Evolutionary conservation across 495 filamentous ascomycete species (phyloP).

Genomic region (Aspergillus bertholletiae): DNA sequence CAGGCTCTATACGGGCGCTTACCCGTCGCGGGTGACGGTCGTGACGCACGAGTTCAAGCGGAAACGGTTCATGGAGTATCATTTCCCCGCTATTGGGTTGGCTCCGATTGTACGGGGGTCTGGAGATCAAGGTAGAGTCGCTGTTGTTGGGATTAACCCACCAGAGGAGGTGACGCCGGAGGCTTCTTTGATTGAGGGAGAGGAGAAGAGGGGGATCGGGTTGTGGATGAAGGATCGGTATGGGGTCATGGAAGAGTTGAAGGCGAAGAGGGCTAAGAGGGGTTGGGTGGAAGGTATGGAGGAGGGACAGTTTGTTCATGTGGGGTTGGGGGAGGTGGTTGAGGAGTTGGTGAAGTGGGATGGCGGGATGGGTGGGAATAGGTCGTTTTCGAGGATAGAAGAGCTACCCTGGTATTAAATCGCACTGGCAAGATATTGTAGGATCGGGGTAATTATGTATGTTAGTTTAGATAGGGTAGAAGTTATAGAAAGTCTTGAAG

Average conservation of each 20-base stretch:
- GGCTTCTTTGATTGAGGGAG: slow-evolving; percentile 38
- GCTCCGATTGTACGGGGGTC: not conserved
- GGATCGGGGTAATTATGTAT: not conserved
- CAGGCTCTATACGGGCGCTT: slow-evolving; percentile 35
- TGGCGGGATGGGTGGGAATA: slow-evolving; percentile 31
- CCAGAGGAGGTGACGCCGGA: slow-evolving; percentile 51
- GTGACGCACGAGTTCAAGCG: slow-evolving; percentile 76
- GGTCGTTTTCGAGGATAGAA: slow-evolving; percentile 30
- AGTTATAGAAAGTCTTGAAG: too few species aligned
- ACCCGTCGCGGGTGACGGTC: slow-evolving; percentile 53
- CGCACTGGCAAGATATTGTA: too few species aligned
- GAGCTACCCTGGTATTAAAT: slow-evolving; percentile 41
- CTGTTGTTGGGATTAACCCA: slow-evolving; percentile 68
- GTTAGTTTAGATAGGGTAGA: too few species aligned
- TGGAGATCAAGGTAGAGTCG: slow-evolving; percentile 34
- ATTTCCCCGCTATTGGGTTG: slow-evolving; percentile 63
- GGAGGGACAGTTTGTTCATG: slow-evolving; percentile 19
- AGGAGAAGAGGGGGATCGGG: slow-evolving; percentile 39
- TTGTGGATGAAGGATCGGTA: slow-evolving; percentile 45
- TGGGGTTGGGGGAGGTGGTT: slow-evolving; percentile 27
- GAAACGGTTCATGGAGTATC: slow-evolving; percentile 60
- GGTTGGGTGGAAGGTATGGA: slow-evolving; percentile 39
- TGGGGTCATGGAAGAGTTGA: slow-evolving; percentile 34
- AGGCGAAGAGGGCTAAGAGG: slow-evolving; percentile 31
- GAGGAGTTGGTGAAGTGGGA: slow-evolving; percentile 36